These are phyloP conservation scores for Crepidotus variabilis DNA, from an alignment of 768 basidiomycete genomes.

Conservation along the genomic window DNA sequence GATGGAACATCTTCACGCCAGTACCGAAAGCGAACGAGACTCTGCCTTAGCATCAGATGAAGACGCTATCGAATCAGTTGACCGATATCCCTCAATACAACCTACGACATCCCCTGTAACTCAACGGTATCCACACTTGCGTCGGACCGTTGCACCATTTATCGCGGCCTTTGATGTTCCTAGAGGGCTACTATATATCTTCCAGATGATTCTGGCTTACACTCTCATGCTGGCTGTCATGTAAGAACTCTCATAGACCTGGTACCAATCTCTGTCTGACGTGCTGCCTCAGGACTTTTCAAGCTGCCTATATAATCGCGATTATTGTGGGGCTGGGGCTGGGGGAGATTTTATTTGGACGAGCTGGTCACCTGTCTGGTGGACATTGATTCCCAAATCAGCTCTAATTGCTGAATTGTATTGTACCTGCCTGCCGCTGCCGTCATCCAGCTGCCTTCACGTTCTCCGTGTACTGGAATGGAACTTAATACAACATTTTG, in stretches of 20 bases:
- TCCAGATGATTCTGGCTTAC: constrained; percentile 64
- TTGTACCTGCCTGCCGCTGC: neutral
- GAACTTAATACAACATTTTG: too few species aligned
- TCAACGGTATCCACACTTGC: constrained; percentile 9
- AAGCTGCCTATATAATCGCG: constrained; percentile 71
- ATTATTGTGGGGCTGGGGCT: constrained; percentile 67
- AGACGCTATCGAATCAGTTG: neutral
- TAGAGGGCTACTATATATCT: constrained; percentile 60
- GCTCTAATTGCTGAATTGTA: neutral
- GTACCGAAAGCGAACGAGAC: neutral
- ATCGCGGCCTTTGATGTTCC: constrained; percentile 61
- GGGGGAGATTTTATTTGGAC: constrained; percentile 72
- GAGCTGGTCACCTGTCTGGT: constrained; percentile 28
- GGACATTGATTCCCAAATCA: constrained; percentile 15
- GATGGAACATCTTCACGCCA: neutral
- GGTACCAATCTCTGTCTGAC: neutral
- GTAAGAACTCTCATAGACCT: constrained; percentile 37
- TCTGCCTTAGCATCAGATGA: neutral
- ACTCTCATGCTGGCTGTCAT: constrained; percentile 79
- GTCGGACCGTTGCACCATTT: constrained; percentile 56
- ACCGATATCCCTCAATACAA: neutral
- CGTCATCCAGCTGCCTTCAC: neutral
- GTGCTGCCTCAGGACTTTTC: constrained; percentile 64
- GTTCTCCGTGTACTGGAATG: neutral
- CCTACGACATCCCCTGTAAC: neutral